Base-by-base conservation (phyloP, 225 moss, liverwort and hornwort genomes). In the Polytrichum formosum region DNA sequence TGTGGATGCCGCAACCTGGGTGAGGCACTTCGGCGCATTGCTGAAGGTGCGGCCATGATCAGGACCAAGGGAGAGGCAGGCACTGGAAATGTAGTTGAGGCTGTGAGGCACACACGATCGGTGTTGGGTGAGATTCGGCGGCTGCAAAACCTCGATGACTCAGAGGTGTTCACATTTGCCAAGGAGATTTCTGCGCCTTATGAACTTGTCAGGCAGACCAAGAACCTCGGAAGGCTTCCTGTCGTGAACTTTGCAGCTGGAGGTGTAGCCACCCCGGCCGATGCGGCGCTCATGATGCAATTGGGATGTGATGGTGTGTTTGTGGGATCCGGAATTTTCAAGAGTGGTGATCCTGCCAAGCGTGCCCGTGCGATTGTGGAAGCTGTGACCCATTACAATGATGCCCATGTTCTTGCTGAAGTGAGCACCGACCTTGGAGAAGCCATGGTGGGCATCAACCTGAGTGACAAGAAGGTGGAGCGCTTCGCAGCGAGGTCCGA, bases 231-330 rank as follows among this genome's bases (percentile, higher is more conserved):
- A 20, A 81, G 95, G 28, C 78, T 95, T 4, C 95, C 95, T 0
- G 95, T 92, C 3, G 95, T 95, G 23, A 95, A 95, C 79, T 95
- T 95, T 64, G 95, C 92, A 22, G 95, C 95, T 1, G 95, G 95
- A 26, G 95, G 95, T 8, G 91, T 95, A 61, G 95, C 95, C 18
- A 95, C 92, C 4, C 95, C 95, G 7, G 95, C 95, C 0, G 92
- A 95, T 56, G 95, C 95, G 0, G 95, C 95, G 0, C 86, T 95
- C 23, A 95, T 95, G 95, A 95, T 95, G 95, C 95, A 95, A 73
- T 86, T 95, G 27, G 95, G 95, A 9, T 95, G 95, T 64, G 92
- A 95, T 20, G 95, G 92, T 22, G 95, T 95, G 28, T 95, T 95
- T 62, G 95, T 95, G 4, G 95, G 95, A n/a, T 95, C 95, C 0